Evolutionary conservation across 2,329 filamentous ascomycete species (phyloP).

Genomic region (Aspergillus calidoustus): DNA sequence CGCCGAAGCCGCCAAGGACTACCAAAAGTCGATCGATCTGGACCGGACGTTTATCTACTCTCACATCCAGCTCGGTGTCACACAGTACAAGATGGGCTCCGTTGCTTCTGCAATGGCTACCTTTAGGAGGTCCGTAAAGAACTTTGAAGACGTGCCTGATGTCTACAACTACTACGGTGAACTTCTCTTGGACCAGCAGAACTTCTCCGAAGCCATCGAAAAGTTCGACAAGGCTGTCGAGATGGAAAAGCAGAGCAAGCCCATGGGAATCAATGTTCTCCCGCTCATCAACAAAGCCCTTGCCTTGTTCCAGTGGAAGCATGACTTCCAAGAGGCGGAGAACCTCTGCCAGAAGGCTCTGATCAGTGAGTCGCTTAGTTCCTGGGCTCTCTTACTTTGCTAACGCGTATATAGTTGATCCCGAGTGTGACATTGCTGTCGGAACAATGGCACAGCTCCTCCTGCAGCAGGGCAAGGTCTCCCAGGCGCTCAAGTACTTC

Average conservation of each 20-base stretch:
- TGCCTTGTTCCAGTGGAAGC: constrained; percentile 97
- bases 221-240: constrained; percentile 99
- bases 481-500: constrained; percentile 93
- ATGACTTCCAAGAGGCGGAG: constrained; percentile 92
- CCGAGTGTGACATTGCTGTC: constrained; percentile 97
- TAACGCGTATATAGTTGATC: constrained; percentile 71
- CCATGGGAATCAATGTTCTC: constrained; percentile 94
- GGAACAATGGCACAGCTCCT: constrained; percentile 98
- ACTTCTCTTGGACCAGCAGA: constrained; percentile 92
- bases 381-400: constrained; percentile 2
- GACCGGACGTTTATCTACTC: constrained; percentile 98
- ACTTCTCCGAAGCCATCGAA: constrained; percentile 92
- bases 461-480: constrained; percentile 96
- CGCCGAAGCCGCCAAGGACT: constrained; percentile 92
- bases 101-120: constrained; percentile 98
- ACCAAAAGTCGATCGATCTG: constrained; percentile 98
- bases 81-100: constrained; percentile 99
- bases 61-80: constrained; percentile 98
- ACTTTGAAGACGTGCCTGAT: constrained; percentile 93
- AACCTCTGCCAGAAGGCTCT: constrained; percentile 96
- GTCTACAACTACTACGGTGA: constrained; percentile 99
- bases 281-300: constrained; percentile 98
- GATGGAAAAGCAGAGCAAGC: constrained; percentile 94
- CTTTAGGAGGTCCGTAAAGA: constrained; percentile 96
- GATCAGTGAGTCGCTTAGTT: constrained; percentile 71